These are phyloP conservation scores for Amborella trichopoda DNA, from an alignment of 164 flowering plant genomes.

Conservation along the genomic window DNA sequence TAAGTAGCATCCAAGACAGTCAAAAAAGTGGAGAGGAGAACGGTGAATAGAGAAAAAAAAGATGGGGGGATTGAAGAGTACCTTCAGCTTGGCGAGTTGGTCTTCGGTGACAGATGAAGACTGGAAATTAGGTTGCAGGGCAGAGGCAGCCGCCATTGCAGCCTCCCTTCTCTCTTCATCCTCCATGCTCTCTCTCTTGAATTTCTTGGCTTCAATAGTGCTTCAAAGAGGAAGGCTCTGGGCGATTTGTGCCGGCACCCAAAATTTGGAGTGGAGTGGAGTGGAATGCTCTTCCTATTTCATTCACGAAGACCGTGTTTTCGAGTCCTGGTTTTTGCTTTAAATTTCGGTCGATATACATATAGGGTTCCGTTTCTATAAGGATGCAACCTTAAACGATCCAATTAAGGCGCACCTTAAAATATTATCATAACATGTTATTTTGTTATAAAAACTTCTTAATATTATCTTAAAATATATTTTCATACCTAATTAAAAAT, in stretches of 20 bases:
- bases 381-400: too few species aligned
- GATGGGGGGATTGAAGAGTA: not conserved
- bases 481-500: too few species aligned
- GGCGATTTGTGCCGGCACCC: not conserved
- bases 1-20: too few species aligned
- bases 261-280: not conserved
- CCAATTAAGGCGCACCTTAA: too few species aligned
- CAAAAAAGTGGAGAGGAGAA: not conserved
- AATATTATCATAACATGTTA: too few species aligned
- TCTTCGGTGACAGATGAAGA: conserved; percentile 16
- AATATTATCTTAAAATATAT: too few species aligned
- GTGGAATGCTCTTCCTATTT: too few species aligned
- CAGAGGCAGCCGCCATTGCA: conserved; percentile 20
- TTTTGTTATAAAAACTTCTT: too few species aligned
- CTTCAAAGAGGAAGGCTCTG: not conserved
- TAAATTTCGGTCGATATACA: too few species aligned
- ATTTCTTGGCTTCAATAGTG: not conserved
- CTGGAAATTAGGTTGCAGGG: conserved; percentile 24
- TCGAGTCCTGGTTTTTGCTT: too few species aligned
- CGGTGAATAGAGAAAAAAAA: not conserved
- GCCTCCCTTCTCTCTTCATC: conserved; percentile 28
- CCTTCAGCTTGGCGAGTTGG: conserved; percentile 37
- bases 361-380: too few species aligned
- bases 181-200: not conserved
- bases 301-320: too few species aligned